Base-by-base conservation (phyloP, 2,329 filamentous ascomycete species). In the Reticulascus tulasneorum region DNA sequence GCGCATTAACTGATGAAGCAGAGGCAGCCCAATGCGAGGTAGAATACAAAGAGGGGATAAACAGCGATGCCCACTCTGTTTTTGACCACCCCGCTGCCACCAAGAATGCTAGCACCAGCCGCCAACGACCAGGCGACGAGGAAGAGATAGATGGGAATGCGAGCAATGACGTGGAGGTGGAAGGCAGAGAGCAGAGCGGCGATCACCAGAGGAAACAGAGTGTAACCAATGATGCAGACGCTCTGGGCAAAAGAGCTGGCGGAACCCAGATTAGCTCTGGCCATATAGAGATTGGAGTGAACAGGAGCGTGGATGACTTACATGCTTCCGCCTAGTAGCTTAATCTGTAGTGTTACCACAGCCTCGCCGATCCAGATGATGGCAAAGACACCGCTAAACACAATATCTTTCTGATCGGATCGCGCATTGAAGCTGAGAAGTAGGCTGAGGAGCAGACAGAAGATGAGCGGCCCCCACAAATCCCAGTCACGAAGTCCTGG, bases 201-300 rank as follows among this genome's bases (percentile, higher is more conserved):
- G 49, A 98, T 86, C 51, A 97, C 93, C 35, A 98, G 78, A 3
- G 93, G 93, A 66, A 98, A 98, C 37, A 98, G 78, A 2, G 93
- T 98, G 64, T 98, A 98, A 29, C 93, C 93, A 58, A 98, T 98
- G 52, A 98, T 94, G 62, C 90, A 97, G 49, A 98, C 79, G 39
- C 89, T 94, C 63, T 98, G 93, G 55, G 94, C 93, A 62, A 98
- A 98, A 13, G 93, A 96, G 54, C 91, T 97, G 57, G 22, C 29
- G 29, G 29, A 33, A 27, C 17, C 33, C 12, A 22, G 19, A 38
- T 18, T 22, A n/a, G 23, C 23, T 4, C 16, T 5, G 23, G 23
- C 23, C 33, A 19, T n/a, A 30, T 29, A 20, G 11, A 33, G 22
- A n/a, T 11, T 20, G 17, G 7, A 33, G 26, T 23, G 31, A 24